Percentiles rank a stretch among this genome's conserved stretches.
phyloP scores from a whole-genome alignment of 139 green algal genomes.

The Tetradesmus obliquus region DNA sequence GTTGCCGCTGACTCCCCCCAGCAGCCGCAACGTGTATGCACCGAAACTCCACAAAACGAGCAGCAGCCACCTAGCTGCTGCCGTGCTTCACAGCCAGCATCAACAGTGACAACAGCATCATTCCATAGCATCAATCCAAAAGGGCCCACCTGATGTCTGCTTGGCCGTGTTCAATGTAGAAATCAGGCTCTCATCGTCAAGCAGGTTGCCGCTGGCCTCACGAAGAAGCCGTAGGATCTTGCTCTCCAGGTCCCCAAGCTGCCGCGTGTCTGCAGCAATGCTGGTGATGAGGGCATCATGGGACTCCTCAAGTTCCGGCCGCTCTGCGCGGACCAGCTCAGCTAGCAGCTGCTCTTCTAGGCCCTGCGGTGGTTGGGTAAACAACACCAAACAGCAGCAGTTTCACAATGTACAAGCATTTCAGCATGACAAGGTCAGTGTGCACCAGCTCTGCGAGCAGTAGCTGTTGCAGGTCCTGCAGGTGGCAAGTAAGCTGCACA shows the following conservation, averaged over 20 bases:
- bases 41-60: no score
- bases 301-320: slow-evolving; percentile 76
- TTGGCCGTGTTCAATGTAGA: slow-evolving; percentile 89
- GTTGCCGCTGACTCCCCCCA: slow-evolving; percentile 80
- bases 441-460: not conserved
- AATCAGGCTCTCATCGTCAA: slow-evolving; percentile 90
- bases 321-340: slow-evolving; percentile 84
- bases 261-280: slow-evolving; percentile 84
- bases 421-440: no score
- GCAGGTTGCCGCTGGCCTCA: slow-evolving; percentile 80
- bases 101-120: no score
- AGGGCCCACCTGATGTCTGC: slow-evolving; percentile 65
- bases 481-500: no score
- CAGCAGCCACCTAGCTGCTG: no score
- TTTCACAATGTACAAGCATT: not conserved
- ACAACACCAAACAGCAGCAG: not conserved
- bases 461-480: no score
- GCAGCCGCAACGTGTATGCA: no score
- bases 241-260: slow-evolving; percentile 86
- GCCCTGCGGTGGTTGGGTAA: slow-evolving; percentile 52
- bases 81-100: no score
- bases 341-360: slow-evolving; percentile 92
- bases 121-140: no score
- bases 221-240: slow-evolving; percentile 76
- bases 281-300: slow-evolving; percentile 81